phyloP scores from a whole-genome alignment of 2,329 filamentous ascomycete genomes.

The Aspergillus vadensis region DNA sequence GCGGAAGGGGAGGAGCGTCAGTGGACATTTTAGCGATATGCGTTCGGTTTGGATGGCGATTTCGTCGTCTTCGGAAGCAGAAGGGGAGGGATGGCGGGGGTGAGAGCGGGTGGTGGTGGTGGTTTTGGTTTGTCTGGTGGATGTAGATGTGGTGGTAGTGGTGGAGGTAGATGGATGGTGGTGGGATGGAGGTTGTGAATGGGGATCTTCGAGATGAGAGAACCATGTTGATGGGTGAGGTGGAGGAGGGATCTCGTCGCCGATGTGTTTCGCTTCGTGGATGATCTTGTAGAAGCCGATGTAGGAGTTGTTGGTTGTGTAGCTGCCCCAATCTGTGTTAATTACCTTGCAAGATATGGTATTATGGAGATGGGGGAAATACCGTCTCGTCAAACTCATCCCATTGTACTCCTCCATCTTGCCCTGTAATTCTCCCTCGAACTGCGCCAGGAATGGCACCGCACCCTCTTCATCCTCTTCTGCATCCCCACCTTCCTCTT shows the following conservation, averaged over 20 bases:
- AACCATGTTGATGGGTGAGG: slow-evolving; percentile 66
- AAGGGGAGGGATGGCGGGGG: slow-evolving; percentile 21
- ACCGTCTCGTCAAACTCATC: slow-evolving; percentile 47
- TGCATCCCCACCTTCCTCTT: slow-evolving; percentile 42
- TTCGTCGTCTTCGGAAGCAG: slow-evolving; percentile 39
- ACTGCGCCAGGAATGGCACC: slow-evolving; percentile 36
- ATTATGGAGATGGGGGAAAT: slow-evolving; percentile 7
- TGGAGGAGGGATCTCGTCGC: slow-evolving; percentile 55
- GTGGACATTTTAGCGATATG: slow-evolving; percentile 50
- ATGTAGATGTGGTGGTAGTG: neutral
- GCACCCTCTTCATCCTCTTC: slow-evolving; percentile 46
- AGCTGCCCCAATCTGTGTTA: slow-evolving; percentile 36
- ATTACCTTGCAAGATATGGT: no score
- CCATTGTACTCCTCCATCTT: slow-evolving; percentile 39
- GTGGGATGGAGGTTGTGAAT: neutral
- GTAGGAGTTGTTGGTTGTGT: slow-evolving; percentile 63
- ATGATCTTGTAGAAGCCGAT: slow-evolving; percentile 62
- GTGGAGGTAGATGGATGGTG: neutral
- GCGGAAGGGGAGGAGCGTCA: slow-evolving; percentile 49
- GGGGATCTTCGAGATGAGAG: slow-evolving; percentile 46
- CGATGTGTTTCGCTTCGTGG: slow-evolving; percentile 60
- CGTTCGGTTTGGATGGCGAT: slow-evolving; percentile 50
- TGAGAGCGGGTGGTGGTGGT: slow-evolving; percentile 17
- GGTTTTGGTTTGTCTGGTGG: neutral
- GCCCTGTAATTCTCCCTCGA: slow-evolving; percentile 40